Percentiles rank a stretch among this genome's conserved stretches.
These are phyloP conservation scores for Trichomonas gallinae DNA, from an alignment of 208 protist species.

Conservation along the genomic window DNA sequence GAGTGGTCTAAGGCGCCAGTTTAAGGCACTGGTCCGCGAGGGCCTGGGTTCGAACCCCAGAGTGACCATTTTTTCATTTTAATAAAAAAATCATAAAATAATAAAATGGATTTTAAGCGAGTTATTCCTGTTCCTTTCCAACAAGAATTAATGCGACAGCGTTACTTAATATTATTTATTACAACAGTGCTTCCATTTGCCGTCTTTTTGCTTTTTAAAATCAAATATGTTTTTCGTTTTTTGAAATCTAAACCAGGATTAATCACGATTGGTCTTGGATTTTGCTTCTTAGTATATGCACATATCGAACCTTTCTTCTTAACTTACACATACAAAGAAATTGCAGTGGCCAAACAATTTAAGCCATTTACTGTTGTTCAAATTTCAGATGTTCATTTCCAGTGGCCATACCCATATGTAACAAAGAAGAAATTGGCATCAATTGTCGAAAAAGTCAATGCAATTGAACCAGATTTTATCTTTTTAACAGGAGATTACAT, in stretches of 20 bases:
- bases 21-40: too few species aligned
- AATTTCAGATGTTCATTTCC: neutral
- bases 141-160: neutral
- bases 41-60: too few species aligned
- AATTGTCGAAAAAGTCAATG: neutral
- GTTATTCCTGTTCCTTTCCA: neutral
- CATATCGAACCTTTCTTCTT: neutral
- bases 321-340: neutral
- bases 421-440: neutral
- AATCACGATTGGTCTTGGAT: neutral
- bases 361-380: neutral
- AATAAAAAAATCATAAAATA: neutral
- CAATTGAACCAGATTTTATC: neutral
- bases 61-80: too few species aligned
- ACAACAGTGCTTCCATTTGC: neutral
- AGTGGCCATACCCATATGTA: slow-evolving; percentile 16
- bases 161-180: neutral
- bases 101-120: neutral
- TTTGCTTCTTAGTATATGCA: neutral
- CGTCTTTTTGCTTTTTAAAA: neutral
- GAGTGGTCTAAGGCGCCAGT: too few species aligned
- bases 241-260: neutral
- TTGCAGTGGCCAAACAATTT: neutral
- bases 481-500: slow-evolving; percentile 1
- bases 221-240: neutral